Evolutionary conservation across 2,329 filamentous ascomycete species (phyloP), one percentile per base, ranked within the genome.

Genomic region (Lasiodiplodia hormozganensis): DNA sequence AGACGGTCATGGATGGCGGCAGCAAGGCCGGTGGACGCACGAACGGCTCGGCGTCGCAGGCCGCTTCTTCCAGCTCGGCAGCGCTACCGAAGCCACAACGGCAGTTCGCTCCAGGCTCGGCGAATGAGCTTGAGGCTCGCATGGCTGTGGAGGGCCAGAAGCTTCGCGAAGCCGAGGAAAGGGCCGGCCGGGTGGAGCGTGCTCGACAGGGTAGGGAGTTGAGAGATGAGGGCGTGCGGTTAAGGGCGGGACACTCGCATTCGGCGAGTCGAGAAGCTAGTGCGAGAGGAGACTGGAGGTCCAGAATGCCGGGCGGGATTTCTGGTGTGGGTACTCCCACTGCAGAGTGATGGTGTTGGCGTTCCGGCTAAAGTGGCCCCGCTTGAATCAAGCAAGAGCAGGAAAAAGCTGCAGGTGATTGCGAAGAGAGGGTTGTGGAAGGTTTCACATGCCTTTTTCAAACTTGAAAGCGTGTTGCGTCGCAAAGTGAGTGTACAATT

Each of bases 141-240:
- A 78, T 77, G 56, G 77, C 76, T 62, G 77, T 74, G 12, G 78
- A 79, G 62, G 79, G 78, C 25, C 74, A 74, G 12, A 79, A 77
- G 60, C 53, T 80, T 56, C 69, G 79, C 14, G 77, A 80, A 52
- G 78, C 79, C 0, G 79, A 81, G 71, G 71, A 78, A 1, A 70
- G 72, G 18, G 77, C 77, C 21, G 51, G 57, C 36, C 36, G 51
- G 3, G 49, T 51, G 49, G 62, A 66, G 53, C 68, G 62, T 23
- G 40, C 68, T 12, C 60, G 58, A 12, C 60, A 52, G 60, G 52
- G 38, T 5, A 65, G 62, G 51, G 62, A 43, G 36, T n/a, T 53
- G 25, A 65, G 49, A 16, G 62, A 43, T 21, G 51, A 53, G 4
- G 62, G 34, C 10, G 43, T 31, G 34, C 56, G 62, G 62, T 34